Conservation (phyloP, 169 alveolate genomes). For the Cryptosporidium felis region DNA sequence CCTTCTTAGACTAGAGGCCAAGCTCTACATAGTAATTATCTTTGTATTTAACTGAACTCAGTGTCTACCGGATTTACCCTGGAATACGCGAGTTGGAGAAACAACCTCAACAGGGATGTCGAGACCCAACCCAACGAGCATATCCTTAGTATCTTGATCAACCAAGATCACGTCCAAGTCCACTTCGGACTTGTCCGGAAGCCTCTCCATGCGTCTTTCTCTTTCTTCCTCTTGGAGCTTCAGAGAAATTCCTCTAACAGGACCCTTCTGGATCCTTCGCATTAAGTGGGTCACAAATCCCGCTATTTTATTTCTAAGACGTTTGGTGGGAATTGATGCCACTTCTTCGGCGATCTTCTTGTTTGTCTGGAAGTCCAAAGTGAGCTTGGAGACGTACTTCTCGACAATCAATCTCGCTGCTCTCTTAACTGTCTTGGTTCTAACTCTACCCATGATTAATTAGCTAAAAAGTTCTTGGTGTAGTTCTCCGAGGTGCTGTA, state of each 20-base stretch:
- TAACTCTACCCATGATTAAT: slow-evolving; percentile 95
- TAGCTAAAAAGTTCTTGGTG: neutral
- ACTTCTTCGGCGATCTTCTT: slow-evolving; percentile 99
- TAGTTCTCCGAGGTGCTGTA: neutral
- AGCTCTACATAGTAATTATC: no score
- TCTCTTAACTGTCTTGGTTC: slow-evolving; percentile 99
- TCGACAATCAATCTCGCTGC: slow-evolving; percentile 99
- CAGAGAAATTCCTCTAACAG: slow-evolving; percentile 99
- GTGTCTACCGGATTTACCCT: slow-evolving; percentile 70
- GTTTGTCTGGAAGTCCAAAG: slow-evolving; percentile 98
- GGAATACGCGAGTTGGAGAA: slow-evolving; percentile 68
- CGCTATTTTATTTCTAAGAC: slow-evolving; percentile 96
- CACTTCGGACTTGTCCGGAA: slow-evolving; percentile 94
- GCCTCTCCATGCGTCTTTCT: slow-evolving; percentile 97
- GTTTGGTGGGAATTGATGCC: slow-evolving; percentile 97
- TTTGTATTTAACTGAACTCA: no score
- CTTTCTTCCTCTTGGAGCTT: slow-evolving; percentile 99
- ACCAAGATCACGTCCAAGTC: slow-evolving; percentile 87
- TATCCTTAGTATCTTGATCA: slow-evolving; percentile 89
- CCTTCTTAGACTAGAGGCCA: no score
- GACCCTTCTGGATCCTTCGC: slow-evolving; percentile 97
- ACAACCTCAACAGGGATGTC: slow-evolving; percentile 78
- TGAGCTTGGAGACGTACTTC: slow-evolving; percentile 95
- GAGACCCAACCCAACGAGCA: slow-evolving; percentile 84
- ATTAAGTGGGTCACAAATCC: slow-evolving; percentile 95